Base-by-base conservation (phyloP, 768 basidiomycete genomes). In the Tricholoma sp. region DNA sequence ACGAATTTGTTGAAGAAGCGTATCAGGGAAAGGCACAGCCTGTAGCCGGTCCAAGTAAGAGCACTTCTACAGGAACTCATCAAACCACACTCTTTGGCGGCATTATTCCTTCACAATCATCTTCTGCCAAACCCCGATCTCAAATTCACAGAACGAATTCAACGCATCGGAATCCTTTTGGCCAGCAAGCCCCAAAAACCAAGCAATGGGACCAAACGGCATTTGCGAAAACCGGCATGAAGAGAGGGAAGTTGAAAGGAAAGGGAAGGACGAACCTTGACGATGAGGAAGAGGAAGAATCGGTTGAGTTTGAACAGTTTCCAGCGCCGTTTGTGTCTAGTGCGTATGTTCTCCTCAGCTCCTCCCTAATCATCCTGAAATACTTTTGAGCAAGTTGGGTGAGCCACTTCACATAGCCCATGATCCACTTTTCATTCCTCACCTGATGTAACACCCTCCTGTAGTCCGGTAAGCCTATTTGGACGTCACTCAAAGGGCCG, bases 151-250 rank as follows among this genome's bases (percentile, higher is more conserved):
- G 75, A 55, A 72, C 74, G 14, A 80, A 77, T 60, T 79, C 83
- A 0, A 68, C 70, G 16, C 59, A 74, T 5, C 69, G 73, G 12
- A 76, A 76, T 59, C 67, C 70, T 0, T 84, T 83, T 58, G 82
- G 83, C 8, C 77, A 80, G 50, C 82, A 82, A 57, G 76, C 82
- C 4, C 77, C 77, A 18, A 85, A 88, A 69, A 83, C 80, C 0
- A 98, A 96, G 75, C 75, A 78, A 49, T 99, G 97, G 97, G 94
- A 98, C 67, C 86, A 91, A 21, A 92, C 94, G 0, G 84, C 76
- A 11, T 96, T 91, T 65, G 86, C 94, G 5, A 89, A 91, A 73
- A 83, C 86, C 3, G 94, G 93, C 0, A 72, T 81, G 73, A 84
- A 77, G 64, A 80, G 75, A 52, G 70, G 73, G 39, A 82, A 79